Evolutionary conservation across 208 protist species (phyloP), one percentile per base, ranked within the genome.

Genomic region (Crithidia thermophila): DNA sequence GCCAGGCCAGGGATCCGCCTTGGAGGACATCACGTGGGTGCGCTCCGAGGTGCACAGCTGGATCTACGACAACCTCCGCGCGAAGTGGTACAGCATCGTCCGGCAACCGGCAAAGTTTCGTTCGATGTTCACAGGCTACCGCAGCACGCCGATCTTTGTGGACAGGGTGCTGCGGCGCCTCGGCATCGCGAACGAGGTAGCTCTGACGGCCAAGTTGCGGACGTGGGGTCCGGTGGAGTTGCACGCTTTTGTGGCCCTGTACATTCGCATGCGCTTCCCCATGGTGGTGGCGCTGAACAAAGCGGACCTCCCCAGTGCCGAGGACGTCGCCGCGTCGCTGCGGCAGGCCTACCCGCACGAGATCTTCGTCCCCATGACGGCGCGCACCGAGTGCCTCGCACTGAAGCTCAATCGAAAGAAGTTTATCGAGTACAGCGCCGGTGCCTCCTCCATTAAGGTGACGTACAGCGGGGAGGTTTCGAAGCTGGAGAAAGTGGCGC

Each of bases 261-360:
- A 95, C 78, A 80, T 97, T 42, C 86, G 77, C 14, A 49, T 91
- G 30, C 88, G 96, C 28, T 98, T 98, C 60, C 94, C 94, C 7
- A 91, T 97, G 65, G 80, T 97, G 7, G 65, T 97, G 21, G 93
- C 93, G 33, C 79, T 97, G 28, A 98, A 98, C 77, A 98, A 98
- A 82, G 75, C 78, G 7, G 95, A 98, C 72, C 43, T 93, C 28
- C 71, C 81, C 13, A 62, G 80, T 34, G 86, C 89, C 20, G 50
- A 31, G 34, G 64, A 40, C 23, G 49, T 94, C 42, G 74, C 72
- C n/a, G 60, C 28, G 1, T 27, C 72, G 39, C 66, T 97, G 42
- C 81, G 73, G 21, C 33, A 40, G 33, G 69, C 57, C 2, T 95
- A 94, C 67, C 91, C 92, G 16, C 23, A 81, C 31, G 91, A 97